Base-by-base conservation (phyloP, 495 filamentous ascomycete species). In the Hypoxylon rickii region DNA sequence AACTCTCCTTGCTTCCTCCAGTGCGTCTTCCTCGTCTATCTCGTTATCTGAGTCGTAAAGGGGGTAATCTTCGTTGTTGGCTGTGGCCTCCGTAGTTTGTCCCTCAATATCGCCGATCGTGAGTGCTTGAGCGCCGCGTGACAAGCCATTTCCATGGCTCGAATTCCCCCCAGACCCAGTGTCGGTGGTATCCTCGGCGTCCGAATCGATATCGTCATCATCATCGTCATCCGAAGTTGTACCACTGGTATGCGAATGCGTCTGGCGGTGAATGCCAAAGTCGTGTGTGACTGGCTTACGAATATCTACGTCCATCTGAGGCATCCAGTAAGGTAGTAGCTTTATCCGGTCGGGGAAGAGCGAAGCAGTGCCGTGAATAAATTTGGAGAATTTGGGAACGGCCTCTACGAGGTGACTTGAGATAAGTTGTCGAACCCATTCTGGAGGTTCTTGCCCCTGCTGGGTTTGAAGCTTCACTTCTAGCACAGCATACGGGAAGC, bases 391-490 rank as follows among this genome's bases (percentile, higher is more conserved):
- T 67, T 99, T 99, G 43, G 94, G 94, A 1, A 97, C 92, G 1
- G 95, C 94, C 70, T 99, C 94, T 11, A 99, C 94, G 18, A 99
- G 81, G 70, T 99, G 94, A 61, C 89, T 94, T 12, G 90, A 81
- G 17, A 89, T 94, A 34, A 99, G 78, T 59, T 96, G 90, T 8
- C 89, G 86, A 50, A 97, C 93, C 94, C 94, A 99, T 64, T 92
- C 86, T 0, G 94, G 94, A 17, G 95, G 94, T 64, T 96, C 92
- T 70, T 97, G 92, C n/a, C 95, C 94, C 24, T 87, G 86, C 71
- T 96, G 92, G 1, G 95, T 99, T 73, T 97, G 95, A 19, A 99
- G 80, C 77, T 99, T 99, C 44, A 99, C 94, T 69, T 99, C 94
- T 26, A 99, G 79, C 18, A 98, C 85, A 19, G 94, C 94, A 63